phyloP scores from a whole-genome alignment of 768 basidiomycete species.

The Lanmaoa pseudosensibilis region DNA sequence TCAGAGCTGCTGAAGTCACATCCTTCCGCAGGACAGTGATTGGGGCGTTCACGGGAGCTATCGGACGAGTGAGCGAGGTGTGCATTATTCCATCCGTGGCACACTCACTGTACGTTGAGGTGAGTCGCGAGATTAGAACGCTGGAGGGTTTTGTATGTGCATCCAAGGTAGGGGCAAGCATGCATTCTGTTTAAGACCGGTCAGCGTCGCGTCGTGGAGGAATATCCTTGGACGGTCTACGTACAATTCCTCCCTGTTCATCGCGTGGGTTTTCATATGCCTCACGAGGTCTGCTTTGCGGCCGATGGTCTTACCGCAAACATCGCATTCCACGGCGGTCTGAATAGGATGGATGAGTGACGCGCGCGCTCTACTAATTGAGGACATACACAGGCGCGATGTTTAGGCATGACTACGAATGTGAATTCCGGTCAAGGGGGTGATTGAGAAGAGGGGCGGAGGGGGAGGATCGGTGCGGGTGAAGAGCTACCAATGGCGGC shows the following conservation, averaged over 20 bases:
- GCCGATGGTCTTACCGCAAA: conserved; percentile 18
- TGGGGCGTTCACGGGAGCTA: conserved; percentile 13
- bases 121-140: conserved; percentile 29
- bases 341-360: conserved; percentile 2
- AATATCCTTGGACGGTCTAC: not conserved
- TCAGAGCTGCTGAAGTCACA: conserved; percentile 18
- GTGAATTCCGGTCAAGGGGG: not conserved
- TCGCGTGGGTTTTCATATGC: conserved; percentile 27
- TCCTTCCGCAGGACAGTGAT: conserved; percentile 16
- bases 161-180: conserved; percentile 21
- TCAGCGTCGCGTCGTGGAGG: not conserved
- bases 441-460: not conserved
- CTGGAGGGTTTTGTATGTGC: conserved; percentile 27
- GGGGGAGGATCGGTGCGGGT: not conserved
- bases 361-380: not conserved
- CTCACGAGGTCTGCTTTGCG: conserved; percentile 29
- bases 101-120: conserved; percentile 32
- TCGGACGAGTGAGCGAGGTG: not conserved
- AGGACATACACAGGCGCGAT: conserved; percentile 8
- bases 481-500: not conserved
- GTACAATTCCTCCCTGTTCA: conserved; percentile 26
- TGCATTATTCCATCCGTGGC: not conserved
- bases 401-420: not conserved
- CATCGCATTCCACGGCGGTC: conserved; percentile 8
- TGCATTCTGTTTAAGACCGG: conserved; percentile 20